phyloP scores from a whole-genome alignment of 768 basidiomycete species.

The Agrocybe praecox region DNA sequence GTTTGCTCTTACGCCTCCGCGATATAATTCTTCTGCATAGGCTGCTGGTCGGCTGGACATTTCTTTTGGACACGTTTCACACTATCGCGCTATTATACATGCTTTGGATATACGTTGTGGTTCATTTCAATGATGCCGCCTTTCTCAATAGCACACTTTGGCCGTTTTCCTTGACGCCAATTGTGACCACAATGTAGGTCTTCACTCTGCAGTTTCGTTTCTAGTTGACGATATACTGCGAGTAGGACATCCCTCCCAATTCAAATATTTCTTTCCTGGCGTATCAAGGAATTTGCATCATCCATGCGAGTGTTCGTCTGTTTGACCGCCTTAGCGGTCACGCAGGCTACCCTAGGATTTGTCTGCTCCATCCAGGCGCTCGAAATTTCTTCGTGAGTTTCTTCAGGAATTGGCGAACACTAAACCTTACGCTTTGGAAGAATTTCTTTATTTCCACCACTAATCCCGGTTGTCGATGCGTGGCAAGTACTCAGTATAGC shows the following conservation, averaged over 20 bases:
- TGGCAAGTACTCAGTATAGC: conserved; percentile 28
- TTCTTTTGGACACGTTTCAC: conserved; percentile 29
- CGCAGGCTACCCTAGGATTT: background rate
- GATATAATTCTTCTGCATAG: conserved; percentile 6
- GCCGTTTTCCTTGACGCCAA: conserved; percentile 29
- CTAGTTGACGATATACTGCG: background rate
- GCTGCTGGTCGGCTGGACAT: conserved; percentile 27
- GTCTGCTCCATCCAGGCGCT: background rate
- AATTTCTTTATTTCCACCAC: conserved; percentile 21
- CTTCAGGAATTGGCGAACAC: background rate
- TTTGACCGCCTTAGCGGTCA: background rate
- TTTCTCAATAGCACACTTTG: conserved; percentile 22
- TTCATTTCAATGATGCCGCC: conserved; percentile 20
- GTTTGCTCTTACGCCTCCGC: background rate
- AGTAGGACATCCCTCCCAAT: conserved; percentile 31
- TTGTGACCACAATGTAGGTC: conserved; percentile 27
- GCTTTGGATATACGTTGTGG: conserved; percentile 29
- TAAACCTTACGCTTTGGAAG: conserved; percentile 7
- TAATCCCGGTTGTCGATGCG: conserved; percentile 29
- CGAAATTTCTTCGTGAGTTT: background rate
- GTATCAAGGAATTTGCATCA: conserved; percentile 25
- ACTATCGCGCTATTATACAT: conserved; percentile 24
- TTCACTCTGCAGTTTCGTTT: background rate
- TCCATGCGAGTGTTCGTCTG: conserved; percentile 18
- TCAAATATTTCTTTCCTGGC: conserved; percentile 32